These are phyloP conservation scores for Prunus salicina DNA, from an alignment of 306 rosid genomes.

Conservation along the genomic window DNA sequence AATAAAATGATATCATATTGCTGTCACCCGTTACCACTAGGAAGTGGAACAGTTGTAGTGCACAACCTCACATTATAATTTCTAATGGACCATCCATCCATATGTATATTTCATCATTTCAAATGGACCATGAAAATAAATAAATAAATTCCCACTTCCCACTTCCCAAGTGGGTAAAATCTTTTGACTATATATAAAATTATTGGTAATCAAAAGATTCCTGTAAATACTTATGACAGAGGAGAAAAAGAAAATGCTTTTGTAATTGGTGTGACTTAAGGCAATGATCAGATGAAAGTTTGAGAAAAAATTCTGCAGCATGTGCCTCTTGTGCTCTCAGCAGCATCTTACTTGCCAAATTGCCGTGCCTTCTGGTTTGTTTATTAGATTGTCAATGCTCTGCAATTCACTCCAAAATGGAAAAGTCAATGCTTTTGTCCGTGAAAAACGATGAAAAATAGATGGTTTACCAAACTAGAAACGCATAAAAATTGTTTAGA, in stretches of 20 bases:
- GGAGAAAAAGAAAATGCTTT: not conserved
- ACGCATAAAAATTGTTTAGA: not conserved
- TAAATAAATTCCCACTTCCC: not conserved
- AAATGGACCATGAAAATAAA: slow-evolving; percentile 22
- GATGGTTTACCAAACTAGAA: not conserved
- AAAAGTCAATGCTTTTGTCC: not conserved
- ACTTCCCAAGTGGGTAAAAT: slow-evolving; percentile 22
- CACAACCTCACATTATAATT: slow-evolving; percentile 28
- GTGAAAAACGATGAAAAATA: too few species aligned
- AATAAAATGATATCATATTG: slow-evolving; percentile 1
- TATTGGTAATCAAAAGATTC: slow-evolving; percentile 18
- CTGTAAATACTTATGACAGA: not conserved
- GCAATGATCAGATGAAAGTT: slow-evolving; percentile 2
- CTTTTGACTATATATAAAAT: slow-evolving; percentile 35
- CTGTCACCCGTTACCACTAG: slow-evolving; percentile 22
- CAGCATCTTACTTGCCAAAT: not conserved
- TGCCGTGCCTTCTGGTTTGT: not conserved
- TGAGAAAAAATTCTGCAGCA: not conserved
- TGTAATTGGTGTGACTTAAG: not conserved
- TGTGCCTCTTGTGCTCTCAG: slow-evolving; percentile 11
- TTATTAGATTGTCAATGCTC: slow-evolving; percentile 9
- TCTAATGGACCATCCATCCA: slow-evolving; percentile 24
- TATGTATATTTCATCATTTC: slow-evolving; percentile 22
- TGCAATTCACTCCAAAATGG: not conserved
- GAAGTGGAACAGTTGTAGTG: slow-evolving; percentile 25